A percentile compares a stretch with the other conserved stretches of the same genome.
Conservation (phyloP, 176 grass and related monocot genomes). For the Secale cereale region DNA sequence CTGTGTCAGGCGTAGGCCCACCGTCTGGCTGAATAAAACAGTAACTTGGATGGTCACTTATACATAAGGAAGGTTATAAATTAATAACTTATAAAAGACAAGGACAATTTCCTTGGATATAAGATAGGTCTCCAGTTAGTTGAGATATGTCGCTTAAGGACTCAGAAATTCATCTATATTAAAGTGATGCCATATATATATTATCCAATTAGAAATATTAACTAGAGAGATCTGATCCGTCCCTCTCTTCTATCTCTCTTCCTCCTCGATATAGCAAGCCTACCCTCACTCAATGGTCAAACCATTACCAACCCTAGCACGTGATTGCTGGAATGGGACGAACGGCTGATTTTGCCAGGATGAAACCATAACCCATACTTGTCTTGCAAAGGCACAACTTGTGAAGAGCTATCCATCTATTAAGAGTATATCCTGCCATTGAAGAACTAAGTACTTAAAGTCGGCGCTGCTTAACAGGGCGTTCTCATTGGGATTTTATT, state of each 20-base stretch:
- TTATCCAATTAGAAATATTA: not conserved
- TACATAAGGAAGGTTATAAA: not conserved
- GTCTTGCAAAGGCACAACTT: not conserved
- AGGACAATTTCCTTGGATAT: not conserved
- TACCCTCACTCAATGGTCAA: not conserved
- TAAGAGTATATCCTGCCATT: not conserved
- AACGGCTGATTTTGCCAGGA: not conserved
- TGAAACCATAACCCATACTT: not conserved
- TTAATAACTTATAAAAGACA: not conserved
- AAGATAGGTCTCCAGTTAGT: not conserved
- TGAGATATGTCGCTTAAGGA: not conserved
- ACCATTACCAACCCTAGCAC: not conserved
- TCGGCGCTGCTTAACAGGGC: not conserved
- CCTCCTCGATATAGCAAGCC: not conserved
- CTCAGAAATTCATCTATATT: not conserved
- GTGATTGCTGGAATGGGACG: not conserved
- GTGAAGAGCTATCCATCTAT: not conserved
- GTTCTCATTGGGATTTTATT: not conserved
- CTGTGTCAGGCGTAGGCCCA: not conserved
- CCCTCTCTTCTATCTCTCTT: not conserved
- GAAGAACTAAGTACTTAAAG: not conserved
- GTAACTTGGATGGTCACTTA: not conserved
- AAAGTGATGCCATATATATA: not conserved
- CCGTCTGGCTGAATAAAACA: not conserved
- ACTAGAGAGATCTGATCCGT: not conserved